Percentiles rank a stretch among this genome's conserved stretches.
Conservation (phyloP, 2,329 filamentous ascomycete species). For the Fusarium sterilihyphosum region DNA sequence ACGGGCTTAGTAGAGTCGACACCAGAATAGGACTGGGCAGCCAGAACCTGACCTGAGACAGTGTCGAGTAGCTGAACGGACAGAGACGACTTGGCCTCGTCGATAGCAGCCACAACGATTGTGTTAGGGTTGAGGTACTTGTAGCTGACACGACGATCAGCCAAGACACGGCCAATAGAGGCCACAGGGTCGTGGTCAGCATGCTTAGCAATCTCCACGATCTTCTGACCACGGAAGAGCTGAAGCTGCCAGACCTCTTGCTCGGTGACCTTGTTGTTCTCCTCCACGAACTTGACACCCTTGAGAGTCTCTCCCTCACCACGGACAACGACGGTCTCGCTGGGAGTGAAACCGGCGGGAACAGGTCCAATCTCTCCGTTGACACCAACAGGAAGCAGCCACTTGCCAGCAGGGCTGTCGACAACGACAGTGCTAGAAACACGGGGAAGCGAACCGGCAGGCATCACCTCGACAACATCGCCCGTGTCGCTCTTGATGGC, state of each 20-base stretch:
- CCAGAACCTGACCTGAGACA: slow-evolving; percentile 82
- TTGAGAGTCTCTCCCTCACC: slow-evolving; percentile 60
- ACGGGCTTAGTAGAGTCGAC: slow-evolving; percentile 81
- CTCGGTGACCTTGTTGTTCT: slow-evolving; percentile 54
- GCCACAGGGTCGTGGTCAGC: slow-evolving; percentile 86
- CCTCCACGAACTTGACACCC: slow-evolving; percentile 62
- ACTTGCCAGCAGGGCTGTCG: slow-evolving; percentile 61
- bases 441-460: slow-evolving; percentile 43
- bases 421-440: slow-evolving; percentile 60
- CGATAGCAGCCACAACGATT: slow-evolving; percentile 76
- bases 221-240: slow-evolving; percentile 71
- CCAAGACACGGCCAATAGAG: slow-evolving; percentile 93
- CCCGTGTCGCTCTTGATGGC: slow-evolving; percentile 65
- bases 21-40: slow-evolving; percentile 74
- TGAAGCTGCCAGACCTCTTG: slow-evolving; percentile 78
- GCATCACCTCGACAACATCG: slow-evolving; percentile 57
- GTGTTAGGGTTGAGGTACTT: slow-evolving; percentile 95
- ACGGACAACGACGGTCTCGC: slow-evolving; percentile 65
- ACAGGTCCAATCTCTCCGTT: slow-evolving; percentile 61
- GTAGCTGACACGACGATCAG: slow-evolving; percentile 92
- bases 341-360: slow-evolving; percentile 57
- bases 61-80: slow-evolving; percentile 86
- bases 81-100: slow-evolving; percentile 67
- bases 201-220: slow-evolving; percentile 74
- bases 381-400: slow-evolving; percentile 63